phyloP scores from a whole-genome alignment of 352 stramenopile genomes.

The Phytophthora macrochlamydospora region DNA sequence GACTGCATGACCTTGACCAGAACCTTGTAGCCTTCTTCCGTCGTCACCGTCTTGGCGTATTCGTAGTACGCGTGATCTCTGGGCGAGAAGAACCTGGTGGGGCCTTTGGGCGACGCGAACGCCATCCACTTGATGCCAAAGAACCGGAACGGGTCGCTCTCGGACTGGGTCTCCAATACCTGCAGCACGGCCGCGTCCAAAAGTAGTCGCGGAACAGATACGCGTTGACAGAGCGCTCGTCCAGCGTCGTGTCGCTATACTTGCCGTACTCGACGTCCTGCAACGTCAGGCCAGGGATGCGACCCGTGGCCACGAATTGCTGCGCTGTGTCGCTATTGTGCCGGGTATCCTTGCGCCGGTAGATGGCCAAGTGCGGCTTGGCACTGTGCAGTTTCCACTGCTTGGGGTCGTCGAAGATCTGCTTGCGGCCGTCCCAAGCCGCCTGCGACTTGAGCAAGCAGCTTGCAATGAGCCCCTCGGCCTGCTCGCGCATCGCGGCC shows the following conservation, averaged over 20 bases:
- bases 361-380: constrained; percentile 58
- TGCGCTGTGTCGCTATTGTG: constrained; percentile 24
- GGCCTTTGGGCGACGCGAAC: constrained; percentile 41
- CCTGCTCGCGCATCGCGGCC: constrained; percentile 32
- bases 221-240: constrained; percentile 63
- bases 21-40: constrained; percentile 49
- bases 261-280: constrained; percentile 73
- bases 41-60: constrained; percentile 56
- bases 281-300: constrained; percentile 60
- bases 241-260: constrained; percentile 71
- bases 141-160: constrained; percentile 69
- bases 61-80: constrained; percentile 70
- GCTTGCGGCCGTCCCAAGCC: constrained; percentile 61
- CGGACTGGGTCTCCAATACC: constrained; percentile 60
- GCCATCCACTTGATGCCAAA: constrained; percentile 84
- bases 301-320: constrained; percentile 61
- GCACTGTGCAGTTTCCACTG: constrained; percentile 68
- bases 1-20: constrained; percentile 69
- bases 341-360: constrained; percentile 40
- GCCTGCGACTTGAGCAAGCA: constrained; percentile 49
- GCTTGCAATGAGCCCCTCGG: constrained; percentile 44
- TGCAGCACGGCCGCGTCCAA: constrained; percentile 73
- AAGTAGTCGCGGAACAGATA: constrained; percentile 70
- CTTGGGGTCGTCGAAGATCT: constrained; percentile 66
- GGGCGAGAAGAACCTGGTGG: constrained; percentile 54